Evolutionary conservation across 2,329 filamentous ascomycete species (phyloP), one percentile per base, ranked within the genome.

Genomic region (Drechslerella stenobrocha): DNA sequence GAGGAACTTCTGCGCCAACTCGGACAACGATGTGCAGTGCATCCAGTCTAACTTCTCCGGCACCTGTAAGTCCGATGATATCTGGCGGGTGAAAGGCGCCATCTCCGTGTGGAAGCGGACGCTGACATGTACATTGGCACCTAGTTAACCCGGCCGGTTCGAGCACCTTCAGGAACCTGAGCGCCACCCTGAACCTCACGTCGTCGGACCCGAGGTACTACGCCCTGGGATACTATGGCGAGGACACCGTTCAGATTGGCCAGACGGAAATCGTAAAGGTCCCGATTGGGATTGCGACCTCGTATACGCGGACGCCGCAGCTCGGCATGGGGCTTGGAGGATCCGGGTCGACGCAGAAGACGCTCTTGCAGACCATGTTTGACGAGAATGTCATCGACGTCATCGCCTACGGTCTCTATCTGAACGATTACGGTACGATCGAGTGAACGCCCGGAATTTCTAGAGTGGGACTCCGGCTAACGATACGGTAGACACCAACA

Each of bases 181-280:
- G 47, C 1, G 18, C 4, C 7, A 15, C 23, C 23, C 44, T 69
- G 20, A 58, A 69, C 55, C 37, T 63, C 6, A 63, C 58, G 11
- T 69, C 58, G 3, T 69, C 58, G 34, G 55, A 60, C 32, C 6
- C 63, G 15, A 55, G 47, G 28, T 69, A 61, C 46, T 69, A 48
- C 26, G 64, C 51, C 7, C 23, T 58, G 20, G 64, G 64, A 46
- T 69, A 69, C 52, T 69, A 69, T 24, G 64, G 64, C 20, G 45
- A 61, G 26, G 64, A 69, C 23, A 69, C 56, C n/a, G 23, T 61
- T 8, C 56, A 61, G 53, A 61, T 69, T 15, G 64, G 64, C 4
- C 64, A 69, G 42, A 69, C 64, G 9, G 58, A 69, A n/a, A 48
- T 69, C 26, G 51, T 57, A 4, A 69, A 69, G 50, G 64, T 69